Conservation (phyloP, 2,329 filamentous ascomycete genomes). For the Cryoendolithus antarcticus region DNA sequence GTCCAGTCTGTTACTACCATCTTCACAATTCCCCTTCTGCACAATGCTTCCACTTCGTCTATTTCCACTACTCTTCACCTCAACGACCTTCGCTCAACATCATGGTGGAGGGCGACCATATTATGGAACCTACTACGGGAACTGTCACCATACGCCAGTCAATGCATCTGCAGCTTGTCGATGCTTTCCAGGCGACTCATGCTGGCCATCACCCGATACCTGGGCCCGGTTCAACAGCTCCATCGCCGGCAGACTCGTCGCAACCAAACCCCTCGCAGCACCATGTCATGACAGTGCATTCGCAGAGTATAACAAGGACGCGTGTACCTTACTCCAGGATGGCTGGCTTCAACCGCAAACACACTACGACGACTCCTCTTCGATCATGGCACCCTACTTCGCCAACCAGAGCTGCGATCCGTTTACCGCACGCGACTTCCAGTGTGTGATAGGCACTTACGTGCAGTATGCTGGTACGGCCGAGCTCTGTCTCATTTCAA, state of each 20-base stretch:
- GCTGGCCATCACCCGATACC: conserved; percentile 37
- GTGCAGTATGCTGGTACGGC: conserved; percentile 15
- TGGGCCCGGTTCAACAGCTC: conserved; percentile 43
- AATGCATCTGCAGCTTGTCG: conserved; percentile 23
- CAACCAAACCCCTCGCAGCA: conserved; percentile 40
- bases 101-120: background rate
- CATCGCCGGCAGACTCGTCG: conserved; percentile 39
- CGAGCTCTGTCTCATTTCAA: background rate
- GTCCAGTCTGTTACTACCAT: no score
- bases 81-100: background rate
- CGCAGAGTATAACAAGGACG: conserved; percentile 1
- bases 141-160: background rate
- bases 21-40: no score
- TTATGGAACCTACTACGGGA: background rate
- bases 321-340: background rate
- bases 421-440: conserved; percentile 20
- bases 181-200: conserved; percentile 39
- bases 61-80: background rate
- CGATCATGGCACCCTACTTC: conserved; percentile 28
- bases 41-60: background rate
- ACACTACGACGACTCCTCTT: conserved; percentile 23
- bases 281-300: conserved; percentile 36
- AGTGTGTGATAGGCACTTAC: conserved; percentile 34
- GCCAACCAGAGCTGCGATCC: conserved; percentile 31
- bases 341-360: conserved; percentile 4